A percentile compares a stretch with the other conserved stretches of the same genome.
Evolutionary conservation across 2,329 filamentous ascomycete genomes (phyloP).

Genomic region (Diaporthe citriasiana): DNA sequence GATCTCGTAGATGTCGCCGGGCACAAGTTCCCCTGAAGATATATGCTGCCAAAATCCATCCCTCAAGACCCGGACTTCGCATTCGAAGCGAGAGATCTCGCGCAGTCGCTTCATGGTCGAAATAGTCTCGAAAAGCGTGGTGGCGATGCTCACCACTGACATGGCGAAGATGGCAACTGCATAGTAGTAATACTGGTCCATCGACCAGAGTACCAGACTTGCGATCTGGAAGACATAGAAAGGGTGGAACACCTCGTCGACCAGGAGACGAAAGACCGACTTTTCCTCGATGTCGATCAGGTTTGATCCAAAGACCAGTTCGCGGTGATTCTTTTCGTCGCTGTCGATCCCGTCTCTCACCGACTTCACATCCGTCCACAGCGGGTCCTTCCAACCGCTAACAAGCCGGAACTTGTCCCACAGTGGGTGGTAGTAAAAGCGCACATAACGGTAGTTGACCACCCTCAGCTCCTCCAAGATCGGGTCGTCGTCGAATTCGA

Average conservation of each 20-base stretch:
- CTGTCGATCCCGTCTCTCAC: constrained; percentile 86
- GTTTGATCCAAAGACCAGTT: constrained; percentile 90
- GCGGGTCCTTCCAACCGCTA: constrained; percentile 93
- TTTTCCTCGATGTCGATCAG: constrained; percentile 95
- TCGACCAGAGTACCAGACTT: constrained; percentile 92
- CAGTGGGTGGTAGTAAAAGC: constrained; percentile 90
- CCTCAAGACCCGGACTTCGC: constrained; percentile 91
- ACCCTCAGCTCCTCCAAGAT: constrained; percentile 81
- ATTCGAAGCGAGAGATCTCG: constrained; percentile 95
- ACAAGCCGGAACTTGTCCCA: constrained; percentile 90
- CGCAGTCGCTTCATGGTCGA: constrained; percentile 91
- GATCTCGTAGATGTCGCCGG: constrained; percentile 96
- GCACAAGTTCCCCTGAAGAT: constrained; percentile 88
- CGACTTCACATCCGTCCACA: constrained; percentile 83
- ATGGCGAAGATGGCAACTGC: constrained; percentile 95
- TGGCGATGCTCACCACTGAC: constrained; percentile 90
- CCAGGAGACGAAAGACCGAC: constrained; percentile 82
- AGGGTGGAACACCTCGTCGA: constrained; percentile 96
- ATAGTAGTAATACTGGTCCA: constrained; percentile 99
- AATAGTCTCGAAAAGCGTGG: constrained; percentile 91
- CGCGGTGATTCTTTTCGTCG: constrained; percentile 87
- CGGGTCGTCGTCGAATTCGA: constrained; percentile 82
- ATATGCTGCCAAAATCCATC: constrained; percentile 97
- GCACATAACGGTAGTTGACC: constrained; percentile 93
- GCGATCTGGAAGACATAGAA: constrained; percentile 99